A percentile compares a stretch with the other conserved stretches of the same genome.
These are phyloP conservation scores for Pyricularia sp. DNA, from an alignment of 2,329 filamentous ascomycete genomes.

Conservation along the genomic window DNA sequence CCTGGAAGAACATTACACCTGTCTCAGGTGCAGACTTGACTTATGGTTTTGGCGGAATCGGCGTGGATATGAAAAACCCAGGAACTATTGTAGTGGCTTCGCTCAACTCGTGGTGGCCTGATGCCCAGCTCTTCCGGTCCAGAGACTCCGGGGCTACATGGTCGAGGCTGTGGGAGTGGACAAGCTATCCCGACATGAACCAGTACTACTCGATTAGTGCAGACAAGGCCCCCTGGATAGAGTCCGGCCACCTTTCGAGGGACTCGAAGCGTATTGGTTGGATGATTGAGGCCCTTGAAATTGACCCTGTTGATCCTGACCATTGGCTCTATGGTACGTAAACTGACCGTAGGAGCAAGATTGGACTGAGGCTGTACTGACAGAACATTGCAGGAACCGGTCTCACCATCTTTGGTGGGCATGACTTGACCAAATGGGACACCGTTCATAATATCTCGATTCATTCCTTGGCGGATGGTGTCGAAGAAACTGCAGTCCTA, in stretches of 20 bases:
- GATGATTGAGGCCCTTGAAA: conserved; percentile 52
- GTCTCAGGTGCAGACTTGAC: conserved; percentile 33
- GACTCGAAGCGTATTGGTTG: conserved; percentile 45
- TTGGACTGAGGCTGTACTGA: no score
- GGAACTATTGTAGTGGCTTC: conserved; percentile 47
- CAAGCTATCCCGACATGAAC: conserved; percentile 32
- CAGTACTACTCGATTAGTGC: conserved; percentile 36
- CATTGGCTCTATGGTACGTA: conserved; percentile 43
- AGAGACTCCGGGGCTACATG: conserved; percentile 44
- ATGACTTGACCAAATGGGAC: conserved; percentile 47
- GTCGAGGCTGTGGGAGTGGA: conserved; percentile 44
- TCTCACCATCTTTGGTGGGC: conserved; percentile 26
- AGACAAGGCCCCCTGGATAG: conserved; percentile 43
- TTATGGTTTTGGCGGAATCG: conserved; percentile 47
- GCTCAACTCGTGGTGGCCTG: conserved; percentile 51
- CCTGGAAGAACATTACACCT: conserved; percentile 49
- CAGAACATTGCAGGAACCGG: conserved; percentile 30
- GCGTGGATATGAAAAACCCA: conserved; percentile 41
- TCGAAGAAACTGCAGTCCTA: conserved; percentile 43
- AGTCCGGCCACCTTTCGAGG: conserved; percentile 34
- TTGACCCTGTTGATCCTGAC: conserved; percentile 48
- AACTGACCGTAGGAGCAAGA: not conserved
- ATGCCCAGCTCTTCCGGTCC: conserved; percentile 46
- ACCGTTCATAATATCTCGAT: conserved; percentile 36
- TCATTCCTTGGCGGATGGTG: conserved; percentile 40